Evolutionary conservation across 257 asterid genomes (phyloP).

Genomic region (Ilex aquifolium): DNA sequence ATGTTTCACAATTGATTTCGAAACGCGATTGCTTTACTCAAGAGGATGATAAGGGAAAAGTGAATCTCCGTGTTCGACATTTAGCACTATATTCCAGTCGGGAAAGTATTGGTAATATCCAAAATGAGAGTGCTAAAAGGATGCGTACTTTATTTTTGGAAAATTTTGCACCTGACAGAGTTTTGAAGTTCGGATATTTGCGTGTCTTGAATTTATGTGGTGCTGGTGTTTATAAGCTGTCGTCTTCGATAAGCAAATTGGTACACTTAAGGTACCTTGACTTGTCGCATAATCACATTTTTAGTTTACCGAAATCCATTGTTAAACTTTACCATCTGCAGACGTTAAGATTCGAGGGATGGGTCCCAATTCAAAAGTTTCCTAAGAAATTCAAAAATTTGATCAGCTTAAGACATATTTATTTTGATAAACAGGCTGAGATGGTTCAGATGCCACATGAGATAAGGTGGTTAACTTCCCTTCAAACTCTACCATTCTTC

Average conservation of each 20-base stretch:
- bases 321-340: background rate
- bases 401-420: background rate
- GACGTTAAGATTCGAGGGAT: background rate
- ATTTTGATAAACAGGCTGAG: too few relatives aligned
- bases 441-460: background rate
- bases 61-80: background rate
- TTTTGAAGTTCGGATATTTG: background rate
- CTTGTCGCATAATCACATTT: background rate
- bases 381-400: background rate
- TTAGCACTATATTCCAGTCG: background rate
- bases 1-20: constrained; percentile 18
- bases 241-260: background rate
- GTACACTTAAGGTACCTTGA: background rate
- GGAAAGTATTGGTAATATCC: background rate
- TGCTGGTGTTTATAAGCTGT: background rate
- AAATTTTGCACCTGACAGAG: background rate
- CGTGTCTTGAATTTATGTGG: background rate
- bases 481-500: background rate
- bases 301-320: background rate
- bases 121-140: constrained; percentile 1
- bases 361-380: background rate
- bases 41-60: background rate
- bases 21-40: background rate
- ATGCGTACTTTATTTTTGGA: constrained; percentile 16
- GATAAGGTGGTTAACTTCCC: background rate